A percentile compares a stretch with the other conserved stretches of the same genome.
Conservation (phyloP, 2,329 filamentous ascomycete species). For the Gliomastix tumulicola region DNA sequence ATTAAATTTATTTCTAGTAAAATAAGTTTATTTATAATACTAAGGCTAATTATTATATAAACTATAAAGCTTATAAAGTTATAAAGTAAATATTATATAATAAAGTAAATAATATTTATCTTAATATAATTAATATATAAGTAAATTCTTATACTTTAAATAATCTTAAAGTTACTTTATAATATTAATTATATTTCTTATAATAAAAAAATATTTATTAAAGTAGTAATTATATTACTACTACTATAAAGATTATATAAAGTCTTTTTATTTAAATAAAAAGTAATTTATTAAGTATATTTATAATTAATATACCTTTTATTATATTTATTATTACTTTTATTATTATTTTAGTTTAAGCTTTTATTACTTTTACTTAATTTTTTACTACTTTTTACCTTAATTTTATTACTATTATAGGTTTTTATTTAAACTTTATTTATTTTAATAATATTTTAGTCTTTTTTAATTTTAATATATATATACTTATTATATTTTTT, state of each 20-base stretch:
- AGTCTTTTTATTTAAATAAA: not conserved
- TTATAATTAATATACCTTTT: not conserved
- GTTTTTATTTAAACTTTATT: too few relatives aligned
- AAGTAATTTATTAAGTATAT: too few relatives aligned
- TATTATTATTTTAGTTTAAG: not conserved
- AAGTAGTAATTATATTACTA: constrained; percentile 1
- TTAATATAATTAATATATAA: constrained; percentile 1
- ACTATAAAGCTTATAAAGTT: not conserved
- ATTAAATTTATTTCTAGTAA: not conserved
- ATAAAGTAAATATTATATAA: not conserved
- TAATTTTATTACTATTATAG: too few relatives aligned
- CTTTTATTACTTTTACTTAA: not conserved
- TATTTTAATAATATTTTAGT: too few relatives aligned
- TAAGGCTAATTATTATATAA: not conserved
- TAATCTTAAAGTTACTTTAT: not conserved
- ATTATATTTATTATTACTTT: not conserved
- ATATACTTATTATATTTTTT: too few relatives aligned
- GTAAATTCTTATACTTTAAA: not conserved
- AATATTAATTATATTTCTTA: not conserved
- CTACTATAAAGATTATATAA: not conserved
- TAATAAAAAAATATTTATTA: not conserved
- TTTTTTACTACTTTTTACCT: too few relatives aligned
- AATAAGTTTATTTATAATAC: not conserved
- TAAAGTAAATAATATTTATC: not conserved
- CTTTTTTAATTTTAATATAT: too few relatives aligned